Conservation (phyloP, 164 flowering plant genomes). For the Stephania yunnanensis region DNA sequence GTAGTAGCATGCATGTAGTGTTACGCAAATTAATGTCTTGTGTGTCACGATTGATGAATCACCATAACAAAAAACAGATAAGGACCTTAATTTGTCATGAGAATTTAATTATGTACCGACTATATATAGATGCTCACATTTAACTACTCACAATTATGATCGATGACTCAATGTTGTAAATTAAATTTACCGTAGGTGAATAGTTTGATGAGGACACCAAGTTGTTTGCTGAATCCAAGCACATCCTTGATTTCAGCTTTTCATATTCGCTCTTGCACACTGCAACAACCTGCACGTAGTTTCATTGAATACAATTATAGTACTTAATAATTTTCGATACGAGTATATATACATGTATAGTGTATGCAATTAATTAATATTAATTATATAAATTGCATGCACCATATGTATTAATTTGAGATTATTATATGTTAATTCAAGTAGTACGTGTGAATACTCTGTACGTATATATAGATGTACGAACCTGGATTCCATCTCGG, state of each 20-base stretch:
- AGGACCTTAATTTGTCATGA: too few relatives aligned
- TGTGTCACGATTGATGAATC: too few relatives aligned
- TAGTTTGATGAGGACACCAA: constrained; percentile 8
- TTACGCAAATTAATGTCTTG: too few relatives aligned
- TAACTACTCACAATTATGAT: too few relatives aligned
- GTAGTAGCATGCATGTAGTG: too few relatives aligned
- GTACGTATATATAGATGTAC: background rate
- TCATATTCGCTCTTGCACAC: background rate
- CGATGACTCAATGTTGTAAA: too few relatives aligned
- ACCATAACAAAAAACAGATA: too few relatives aligned
- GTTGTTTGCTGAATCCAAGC: background rate
- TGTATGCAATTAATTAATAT: background rate
- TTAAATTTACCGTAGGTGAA: background rate
- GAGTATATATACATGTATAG: background rate
- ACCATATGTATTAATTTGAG: too few relatives aligned
- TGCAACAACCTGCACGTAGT: background rate
- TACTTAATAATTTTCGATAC: background rate
- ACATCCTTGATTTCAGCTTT: background rate
- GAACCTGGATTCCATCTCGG: constrained; percentile 6
- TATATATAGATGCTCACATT: background rate
- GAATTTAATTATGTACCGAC: too few relatives aligned
- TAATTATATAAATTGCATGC: background rate
- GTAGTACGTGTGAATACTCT: too few relatives aligned
- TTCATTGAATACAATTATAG: background rate
- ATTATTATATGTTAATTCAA: too few relatives aligned